Conservation (phyloP, 169 alveolate genomes). For the Babesia caballi region DNA sequence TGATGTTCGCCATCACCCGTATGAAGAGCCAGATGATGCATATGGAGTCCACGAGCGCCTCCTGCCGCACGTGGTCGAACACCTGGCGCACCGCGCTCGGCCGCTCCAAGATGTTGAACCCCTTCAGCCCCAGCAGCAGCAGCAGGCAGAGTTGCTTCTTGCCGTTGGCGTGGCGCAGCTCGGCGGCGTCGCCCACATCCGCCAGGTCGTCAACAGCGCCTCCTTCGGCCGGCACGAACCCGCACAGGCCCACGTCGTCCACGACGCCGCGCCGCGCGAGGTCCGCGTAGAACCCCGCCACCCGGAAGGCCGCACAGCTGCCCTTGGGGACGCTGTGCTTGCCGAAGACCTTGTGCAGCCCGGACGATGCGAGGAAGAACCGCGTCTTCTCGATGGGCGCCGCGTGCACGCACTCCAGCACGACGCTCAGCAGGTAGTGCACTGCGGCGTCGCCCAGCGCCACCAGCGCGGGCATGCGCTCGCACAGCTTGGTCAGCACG, state of each 20-base stretch:
- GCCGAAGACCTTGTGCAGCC: slow-evolving; percentile 21
- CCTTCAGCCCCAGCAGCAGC: slow-evolving; percentile 29
- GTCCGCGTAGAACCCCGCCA: slow-evolving; percentile 7
- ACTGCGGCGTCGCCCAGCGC: slow-evolving; percentile 27
- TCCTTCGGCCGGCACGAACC: neutral
- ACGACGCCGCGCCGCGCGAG: neutral
- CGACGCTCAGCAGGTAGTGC: slow-evolving; percentile 14
- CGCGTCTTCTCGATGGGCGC: slow-evolving; percentile 20
- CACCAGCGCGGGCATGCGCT: slow-evolving; percentile 9
- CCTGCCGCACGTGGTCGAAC: slow-evolving; percentile 23
- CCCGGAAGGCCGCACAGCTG: neutral
- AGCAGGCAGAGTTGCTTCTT: slow-evolving; percentile 33
- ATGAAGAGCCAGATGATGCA: slow-evolving; percentile 27
- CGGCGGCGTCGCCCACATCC: neutral
- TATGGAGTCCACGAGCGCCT: slow-evolving; percentile 3
- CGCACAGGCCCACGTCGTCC: slow-evolving; percentile 9
- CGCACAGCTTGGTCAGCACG: slow-evolving; percentile 18
- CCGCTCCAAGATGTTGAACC: slow-evolving; percentile 18
- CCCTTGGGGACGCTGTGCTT: slow-evolving; percentile 17
- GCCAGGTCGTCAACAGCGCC: neutral
- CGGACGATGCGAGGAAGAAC: neutral
- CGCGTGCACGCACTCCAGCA: slow-evolving; percentile 29
- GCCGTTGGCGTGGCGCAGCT: slow-evolving; percentile 4
- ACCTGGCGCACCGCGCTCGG: slow-evolving; percentile 1
- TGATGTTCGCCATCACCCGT: neutral